These are phyloP conservation scores for Phoma herbarum DNA, from an alignment of 2,329 filamentous ascomycete species.

Conservation along the genomic window DNA sequence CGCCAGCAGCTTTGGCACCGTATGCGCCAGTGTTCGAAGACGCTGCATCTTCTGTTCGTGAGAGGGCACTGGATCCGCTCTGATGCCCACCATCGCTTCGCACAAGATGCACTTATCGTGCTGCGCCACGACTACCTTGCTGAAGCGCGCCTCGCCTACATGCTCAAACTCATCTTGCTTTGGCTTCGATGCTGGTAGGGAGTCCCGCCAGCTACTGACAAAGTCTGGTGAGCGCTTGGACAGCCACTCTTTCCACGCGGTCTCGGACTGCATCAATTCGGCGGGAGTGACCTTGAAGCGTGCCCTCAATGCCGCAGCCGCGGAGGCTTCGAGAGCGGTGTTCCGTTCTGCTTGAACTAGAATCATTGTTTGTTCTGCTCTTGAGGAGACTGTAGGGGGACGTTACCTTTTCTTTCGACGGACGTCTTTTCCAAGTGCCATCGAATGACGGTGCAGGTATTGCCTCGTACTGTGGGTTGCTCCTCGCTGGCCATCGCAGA, in stretches of 20 bases:
- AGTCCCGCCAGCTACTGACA: neutral
- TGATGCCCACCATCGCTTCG: neutral
- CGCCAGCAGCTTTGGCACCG: neutral
- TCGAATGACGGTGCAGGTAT: neutral
- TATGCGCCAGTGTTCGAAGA: neutral
- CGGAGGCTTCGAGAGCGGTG: neutral
- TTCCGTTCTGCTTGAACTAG: too few species aligned
- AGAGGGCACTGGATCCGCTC: neutral
- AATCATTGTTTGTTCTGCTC: neutral
- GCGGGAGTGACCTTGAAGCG: neutral
- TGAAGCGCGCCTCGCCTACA: slow-evolving; percentile 1
- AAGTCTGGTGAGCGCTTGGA: neutral
- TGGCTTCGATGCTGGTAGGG: neutral
- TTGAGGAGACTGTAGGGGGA: neutral
- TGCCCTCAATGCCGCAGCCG: neutral
- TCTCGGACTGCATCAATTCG: neutral
- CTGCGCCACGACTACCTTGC: neutral
- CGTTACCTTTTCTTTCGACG: neutral
- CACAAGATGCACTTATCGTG: slow-evolving; percentile 7
- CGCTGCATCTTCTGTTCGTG: neutral
- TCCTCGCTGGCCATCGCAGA: neutral
- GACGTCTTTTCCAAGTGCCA: neutral
- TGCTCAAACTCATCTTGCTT: neutral
- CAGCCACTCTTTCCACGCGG: neutral
- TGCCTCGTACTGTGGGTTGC: neutral